Conservation (phyloP, 306 rosid species). For the Coriaria nepalensis region DNA sequence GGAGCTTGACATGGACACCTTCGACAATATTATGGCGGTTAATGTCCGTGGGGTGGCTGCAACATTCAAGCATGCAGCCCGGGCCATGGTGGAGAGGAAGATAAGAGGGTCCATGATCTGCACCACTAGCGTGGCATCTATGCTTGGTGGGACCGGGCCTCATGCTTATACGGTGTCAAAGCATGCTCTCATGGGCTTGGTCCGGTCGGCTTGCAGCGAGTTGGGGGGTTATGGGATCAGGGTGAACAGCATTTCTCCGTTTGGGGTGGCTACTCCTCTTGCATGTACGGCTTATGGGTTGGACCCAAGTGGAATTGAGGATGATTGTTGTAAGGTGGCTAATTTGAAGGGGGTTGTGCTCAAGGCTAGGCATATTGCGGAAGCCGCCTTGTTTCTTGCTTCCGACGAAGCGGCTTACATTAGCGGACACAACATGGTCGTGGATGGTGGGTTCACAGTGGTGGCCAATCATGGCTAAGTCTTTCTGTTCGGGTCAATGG, state of each 20-base stretch:
- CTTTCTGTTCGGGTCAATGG: no score
- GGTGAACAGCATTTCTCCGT: constrained; percentile 73
- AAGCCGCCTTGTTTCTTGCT: constrained; percentile 78
- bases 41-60: constrained; percentile 65
- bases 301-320: constrained; percentile 40
- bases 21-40: constrained; percentile 46
- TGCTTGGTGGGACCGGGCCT: constrained; percentile 58
- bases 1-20: constrained; percentile 48
- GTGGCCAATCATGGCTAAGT: no score
- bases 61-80: constrained; percentile 51
- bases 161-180: constrained; percentile 49
- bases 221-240: constrained; percentile 69
- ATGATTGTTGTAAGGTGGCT: constrained; percentile 18
- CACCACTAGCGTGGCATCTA: constrained; percentile 62
- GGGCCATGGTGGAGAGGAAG: constrained; percentile 49
- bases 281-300: constrained; percentile 37
- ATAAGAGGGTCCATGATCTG: constrained; percentile 63
- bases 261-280: constrained; percentile 73
- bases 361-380: constrained; percentile 59
- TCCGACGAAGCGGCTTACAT: constrained; percentile 59
- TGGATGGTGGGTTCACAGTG: constrained; percentile 75
- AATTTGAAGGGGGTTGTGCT: constrained; percentile 64
- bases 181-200: constrained; percentile 61
- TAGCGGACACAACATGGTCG: constrained; percentile 68
- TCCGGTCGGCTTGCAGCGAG: constrained; percentile 55